phyloP scores from a whole-genome alignment of 176 grass and related monocot species.

The Paspalum vaginatum region DNA sequence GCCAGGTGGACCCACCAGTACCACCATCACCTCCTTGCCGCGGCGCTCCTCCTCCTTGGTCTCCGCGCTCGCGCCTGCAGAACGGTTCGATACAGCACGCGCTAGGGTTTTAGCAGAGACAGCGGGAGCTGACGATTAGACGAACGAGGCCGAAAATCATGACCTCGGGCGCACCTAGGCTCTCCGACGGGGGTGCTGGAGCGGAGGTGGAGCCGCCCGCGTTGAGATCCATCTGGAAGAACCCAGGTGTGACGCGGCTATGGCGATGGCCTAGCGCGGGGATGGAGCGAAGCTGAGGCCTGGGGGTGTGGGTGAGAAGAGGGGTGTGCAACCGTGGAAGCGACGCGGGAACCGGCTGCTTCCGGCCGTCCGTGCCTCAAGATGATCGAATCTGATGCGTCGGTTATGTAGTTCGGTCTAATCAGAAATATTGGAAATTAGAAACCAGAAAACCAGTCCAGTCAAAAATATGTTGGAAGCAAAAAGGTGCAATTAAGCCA shows the following conservation, averaged over 20 bases:
- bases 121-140: background rate
- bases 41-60: constrained; percentile 4
- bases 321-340: background rate
- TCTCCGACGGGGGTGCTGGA: background rate
- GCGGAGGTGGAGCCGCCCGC: background rate
- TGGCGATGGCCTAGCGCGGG: background rate
- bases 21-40: constrained; percentile 43
- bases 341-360: background rate
- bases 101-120: constrained; percentile 51
- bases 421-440: no score
- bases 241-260: constrained; percentile 1
- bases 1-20: constrained; percentile 75
- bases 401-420: background rate
- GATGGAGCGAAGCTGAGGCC: background rate
- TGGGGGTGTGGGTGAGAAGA: no score
- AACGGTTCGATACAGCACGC: background rate
- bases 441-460: no score
- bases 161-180: constrained; percentile 27
- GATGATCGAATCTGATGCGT: constrained; percentile 22
- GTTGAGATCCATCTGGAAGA: constrained; percentile 33
- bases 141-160: background rate
- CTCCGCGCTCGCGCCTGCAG: constrained; percentile 27
- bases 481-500: no score
- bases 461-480: no score
- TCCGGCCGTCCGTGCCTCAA: background rate